These are phyloP conservation scores for Chytriomyces sp. DNA, from an alignment of 192 early-diverging fungal species.

Conservation along the genomic window DNA sequence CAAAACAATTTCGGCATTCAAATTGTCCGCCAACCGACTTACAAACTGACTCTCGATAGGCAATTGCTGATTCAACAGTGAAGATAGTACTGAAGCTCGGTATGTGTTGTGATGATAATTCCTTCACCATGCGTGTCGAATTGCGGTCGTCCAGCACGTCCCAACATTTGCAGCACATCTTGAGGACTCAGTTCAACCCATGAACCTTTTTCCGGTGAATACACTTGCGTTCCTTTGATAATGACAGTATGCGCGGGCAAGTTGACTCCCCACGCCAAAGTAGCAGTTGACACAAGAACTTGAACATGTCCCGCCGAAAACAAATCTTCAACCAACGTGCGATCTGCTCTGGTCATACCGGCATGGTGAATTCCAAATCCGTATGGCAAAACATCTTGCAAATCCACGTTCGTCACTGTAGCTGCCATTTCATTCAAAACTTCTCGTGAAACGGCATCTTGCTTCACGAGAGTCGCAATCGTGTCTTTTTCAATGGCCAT, in stretches of 20 bases:
- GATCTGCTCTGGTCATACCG: slow-evolving; percentile 90
- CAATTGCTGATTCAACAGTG: slow-evolving; percentile 91
- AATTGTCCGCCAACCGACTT: slow-evolving; percentile 80
- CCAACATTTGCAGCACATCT: slow-evolving; percentile 98
- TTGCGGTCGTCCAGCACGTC: slow-evolving; percentile 95
- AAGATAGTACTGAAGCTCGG: slow-evolving; percentile 95
- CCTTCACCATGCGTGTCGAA: slow-evolving; percentile 96
- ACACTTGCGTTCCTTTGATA: slow-evolving; percentile 98
- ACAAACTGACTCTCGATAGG: slow-evolving; percentile 98
- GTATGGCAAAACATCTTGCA: slow-evolving; percentile 90
- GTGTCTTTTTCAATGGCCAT: slow-evolving; percentile 91
- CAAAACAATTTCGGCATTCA: slow-evolving; percentile 96
- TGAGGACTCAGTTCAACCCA: slow-evolving; percentile 96
- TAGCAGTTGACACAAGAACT: slow-evolving; percentile 95
- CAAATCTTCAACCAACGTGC: slow-evolving; percentile 91
- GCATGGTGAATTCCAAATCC: slow-evolving; percentile 98
- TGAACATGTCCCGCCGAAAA: slow-evolving; percentile 90
- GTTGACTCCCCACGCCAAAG: slow-evolving; percentile 99
- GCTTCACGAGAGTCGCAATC: slow-evolving; percentile 77
- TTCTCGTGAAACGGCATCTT: slow-evolving; percentile 85
- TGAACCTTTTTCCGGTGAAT: slow-evolving; percentile 90
- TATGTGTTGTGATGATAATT: slow-evolving; percentile 93
- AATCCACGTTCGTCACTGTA: slow-evolving; percentile 78
- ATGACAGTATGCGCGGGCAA: slow-evolving; percentile 97
- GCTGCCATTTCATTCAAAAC: slow-evolving; percentile 81